Percentiles rank a stretch among this genome's conserved stretches.
These are phyloP conservation scores for Anacardium occidentale DNA, from an alignment of 345 rosid genomes.

Conservation along the genomic window DNA sequence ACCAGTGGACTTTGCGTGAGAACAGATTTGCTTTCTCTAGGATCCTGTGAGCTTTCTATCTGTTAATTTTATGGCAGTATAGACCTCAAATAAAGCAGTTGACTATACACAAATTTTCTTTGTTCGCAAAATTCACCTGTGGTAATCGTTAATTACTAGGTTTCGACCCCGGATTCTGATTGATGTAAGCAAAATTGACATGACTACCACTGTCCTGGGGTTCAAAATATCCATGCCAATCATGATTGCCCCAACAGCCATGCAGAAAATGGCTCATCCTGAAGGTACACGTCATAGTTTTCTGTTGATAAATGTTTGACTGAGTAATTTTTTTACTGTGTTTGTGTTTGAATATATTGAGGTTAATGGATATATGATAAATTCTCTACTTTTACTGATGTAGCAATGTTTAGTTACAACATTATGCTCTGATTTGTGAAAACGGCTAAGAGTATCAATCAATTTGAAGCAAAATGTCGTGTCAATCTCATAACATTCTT, in stretches of 20 bases:
- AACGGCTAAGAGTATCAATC: background rate
- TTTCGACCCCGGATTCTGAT: conserved; percentile 85
- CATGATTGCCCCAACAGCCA: conserved; percentile 90
- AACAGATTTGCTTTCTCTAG: conserved; percentile 72
- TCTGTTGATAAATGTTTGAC: background rate
- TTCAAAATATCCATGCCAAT: conserved; percentile 88
- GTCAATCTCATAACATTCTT: conserved; percentile 9
- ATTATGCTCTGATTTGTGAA: background rate
- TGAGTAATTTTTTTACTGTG: background rate
- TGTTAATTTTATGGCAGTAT: conserved; percentile 6
- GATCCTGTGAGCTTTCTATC: conserved; percentile 51
- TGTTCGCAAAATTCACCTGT: background rate
- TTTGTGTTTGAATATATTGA: background rate
- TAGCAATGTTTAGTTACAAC: background rate
- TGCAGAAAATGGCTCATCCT: conserved; percentile 95
- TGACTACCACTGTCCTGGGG: conserved; percentile 66
- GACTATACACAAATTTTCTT: background rate
- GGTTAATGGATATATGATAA: background rate
- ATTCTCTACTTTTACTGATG: no score
- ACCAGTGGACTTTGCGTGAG: conserved; percentile 71
- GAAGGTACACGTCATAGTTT: conserved; percentile 46
- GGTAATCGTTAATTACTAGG: conserved; percentile 23
- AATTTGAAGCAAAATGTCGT: background rate
- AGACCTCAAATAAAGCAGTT: background rate
- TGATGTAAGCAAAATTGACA: conserved; percentile 81